These are phyloP conservation scores for Daldinia sp. DNA, from an alignment of 2,329 filamentous ascomycete genomes.

Conservation along the genomic window DNA sequence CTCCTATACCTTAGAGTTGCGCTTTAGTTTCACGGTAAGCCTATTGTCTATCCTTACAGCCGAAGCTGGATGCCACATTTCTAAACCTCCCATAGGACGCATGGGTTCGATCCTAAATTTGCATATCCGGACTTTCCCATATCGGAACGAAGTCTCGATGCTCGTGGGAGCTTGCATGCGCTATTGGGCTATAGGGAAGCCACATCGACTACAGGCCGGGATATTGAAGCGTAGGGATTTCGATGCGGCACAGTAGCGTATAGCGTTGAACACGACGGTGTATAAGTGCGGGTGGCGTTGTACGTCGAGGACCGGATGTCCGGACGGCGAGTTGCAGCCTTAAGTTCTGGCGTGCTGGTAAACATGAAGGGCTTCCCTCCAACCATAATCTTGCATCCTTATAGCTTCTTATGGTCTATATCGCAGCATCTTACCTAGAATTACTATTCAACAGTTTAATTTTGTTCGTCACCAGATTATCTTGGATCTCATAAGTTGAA, in stretches of 20 bases:
- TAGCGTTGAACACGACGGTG: neutral
- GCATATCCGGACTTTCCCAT: constrained; percentile 2
- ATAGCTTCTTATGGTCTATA: constrained; percentile 7
- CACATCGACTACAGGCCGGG: neutral
- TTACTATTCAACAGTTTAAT: neutral
- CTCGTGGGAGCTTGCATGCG: neutral
- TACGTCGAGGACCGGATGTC: constrained; percentile 21
- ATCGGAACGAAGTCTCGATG: neutral
- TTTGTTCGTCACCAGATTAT: neutral
- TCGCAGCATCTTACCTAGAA: neutral
- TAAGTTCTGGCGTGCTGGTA: constrained; percentile 7
- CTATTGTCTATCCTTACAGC: constrained; percentile 1
- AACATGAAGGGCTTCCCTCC: constrained; percentile 1
- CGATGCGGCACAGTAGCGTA: neutral
- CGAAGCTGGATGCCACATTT: neutral
- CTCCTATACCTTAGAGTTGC: neutral
- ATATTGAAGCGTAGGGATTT: neutral
- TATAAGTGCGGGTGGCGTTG: neutral
- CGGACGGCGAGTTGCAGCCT: constrained; percentile 1
- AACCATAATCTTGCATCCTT: constrained; percentile 14
- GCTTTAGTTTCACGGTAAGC: constrained; percentile 5
- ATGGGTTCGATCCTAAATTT: neutral
- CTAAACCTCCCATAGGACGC: neutral
- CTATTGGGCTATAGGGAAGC: neutral
- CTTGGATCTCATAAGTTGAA: neutral